Percentiles rank a stretch among this genome's conserved stretches.
Conservation (phyloP, 495 filamentous ascomycete genomes). For the Penicillium subrubescens region DNA sequence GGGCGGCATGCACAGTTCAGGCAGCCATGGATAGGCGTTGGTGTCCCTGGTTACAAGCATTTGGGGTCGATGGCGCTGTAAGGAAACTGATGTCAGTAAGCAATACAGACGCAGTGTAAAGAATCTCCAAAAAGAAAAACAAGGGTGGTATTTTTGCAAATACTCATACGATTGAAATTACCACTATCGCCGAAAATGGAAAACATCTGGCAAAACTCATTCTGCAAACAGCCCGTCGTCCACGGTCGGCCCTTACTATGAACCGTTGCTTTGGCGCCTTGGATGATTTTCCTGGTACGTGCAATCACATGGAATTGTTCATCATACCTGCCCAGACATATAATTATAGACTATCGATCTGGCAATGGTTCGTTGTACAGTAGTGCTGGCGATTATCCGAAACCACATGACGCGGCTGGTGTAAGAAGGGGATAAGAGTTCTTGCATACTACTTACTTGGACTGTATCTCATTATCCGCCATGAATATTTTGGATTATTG, state of each 20-base stretch:
- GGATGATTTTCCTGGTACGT: conserved; percentile 3
- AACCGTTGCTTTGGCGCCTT: not conserved
- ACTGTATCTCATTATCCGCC: not conserved
- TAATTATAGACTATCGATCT: not conserved
- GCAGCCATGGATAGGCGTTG: conserved; percentile 15
- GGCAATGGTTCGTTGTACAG: not conserved
- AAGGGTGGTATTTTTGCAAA: conserved; percentile 2
- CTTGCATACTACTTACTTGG: not conserved
- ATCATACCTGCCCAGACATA: not conserved
- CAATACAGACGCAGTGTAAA: not conserved
- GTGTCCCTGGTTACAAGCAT: not conserved
- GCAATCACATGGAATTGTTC: conserved; percentile 11
- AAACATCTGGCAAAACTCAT: not conserved
- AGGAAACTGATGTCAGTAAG: not conserved
- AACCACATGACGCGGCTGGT: conserved; percentile 24
- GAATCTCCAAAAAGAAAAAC: not conserved
- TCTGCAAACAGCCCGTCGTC: conserved; percentile 12
- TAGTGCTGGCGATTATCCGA: conserved; percentile 15
- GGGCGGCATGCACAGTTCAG: conserved; percentile 21
- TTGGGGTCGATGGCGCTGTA: not conserved
- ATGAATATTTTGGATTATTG: not conserved
- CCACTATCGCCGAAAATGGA: not conserved
- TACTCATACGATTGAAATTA: not conserved
- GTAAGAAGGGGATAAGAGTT: not conserved
- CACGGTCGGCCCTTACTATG: conserved; percentile 9